Conservation (phyloP, 176 grass and related monocot genomes). For the Aegilops tauschii region DNA sequence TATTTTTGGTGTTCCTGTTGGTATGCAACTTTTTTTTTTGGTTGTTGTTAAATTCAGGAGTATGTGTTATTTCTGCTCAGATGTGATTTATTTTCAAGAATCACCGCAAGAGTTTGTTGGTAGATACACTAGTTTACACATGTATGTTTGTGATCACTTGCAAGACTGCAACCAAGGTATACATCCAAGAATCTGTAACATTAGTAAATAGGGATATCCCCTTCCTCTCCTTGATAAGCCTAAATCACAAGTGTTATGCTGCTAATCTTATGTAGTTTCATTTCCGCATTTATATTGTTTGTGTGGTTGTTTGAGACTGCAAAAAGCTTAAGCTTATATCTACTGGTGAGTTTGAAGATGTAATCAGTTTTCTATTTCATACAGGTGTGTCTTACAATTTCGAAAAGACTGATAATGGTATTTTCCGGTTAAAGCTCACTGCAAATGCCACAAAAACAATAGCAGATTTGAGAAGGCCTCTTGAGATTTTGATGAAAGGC, state of each 20-base stretch:
- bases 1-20: too few relatives aligned
- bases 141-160: too few relatives aligned
- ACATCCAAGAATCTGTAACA: not conserved
- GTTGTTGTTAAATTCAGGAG: too few relatives aligned
- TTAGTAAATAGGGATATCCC: not conserved
- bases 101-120: too few relatives aligned
- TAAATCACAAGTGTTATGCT: not conserved
- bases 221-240: not conserved
- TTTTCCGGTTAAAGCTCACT: conserved; percentile 50
- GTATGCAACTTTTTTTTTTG: too few relatives aligned
- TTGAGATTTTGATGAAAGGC: conserved; percentile 75
- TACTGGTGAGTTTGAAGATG: not conserved
- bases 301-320: not conserved
- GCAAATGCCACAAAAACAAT: conserved; percentile 85
- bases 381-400: not conserved
- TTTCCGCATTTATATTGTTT: not conserved
- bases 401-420: conserved; percentile 58
- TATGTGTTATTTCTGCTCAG: too few relatives aligned
- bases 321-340: not conserved
- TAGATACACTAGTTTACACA: not conserved
- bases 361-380: not conserved
- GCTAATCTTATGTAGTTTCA: not conserved
- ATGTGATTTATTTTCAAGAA: not conserved
- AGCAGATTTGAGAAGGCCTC: conserved; percentile 68
- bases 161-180: not conserved